These are phyloP conservation scores for Ophiostoma pallidulum DNA, from an alignment of 2,329 filamentous ascomycete genomes.

Conservation along the genomic window DNA sequence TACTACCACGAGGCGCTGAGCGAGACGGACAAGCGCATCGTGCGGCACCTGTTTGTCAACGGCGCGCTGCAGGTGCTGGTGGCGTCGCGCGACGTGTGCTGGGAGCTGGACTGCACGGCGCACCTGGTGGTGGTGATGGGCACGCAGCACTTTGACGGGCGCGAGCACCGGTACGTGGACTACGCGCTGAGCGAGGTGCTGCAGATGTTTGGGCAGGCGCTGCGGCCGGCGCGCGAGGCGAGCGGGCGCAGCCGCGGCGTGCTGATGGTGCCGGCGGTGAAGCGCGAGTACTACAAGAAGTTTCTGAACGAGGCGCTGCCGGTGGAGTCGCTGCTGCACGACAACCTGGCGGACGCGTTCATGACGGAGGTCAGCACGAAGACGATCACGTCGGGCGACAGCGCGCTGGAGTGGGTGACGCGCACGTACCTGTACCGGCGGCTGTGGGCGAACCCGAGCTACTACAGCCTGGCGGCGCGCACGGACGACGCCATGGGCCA, in stretches of 20 bases:
- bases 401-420: constrained; percentile 96
- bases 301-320: constrained; percentile 94
- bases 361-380: constrained; percentile 95
- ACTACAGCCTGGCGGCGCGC: constrained; percentile 81
- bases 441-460: constrained; percentile 89
- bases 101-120: constrained; percentile 82
- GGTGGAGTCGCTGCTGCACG: constrained; percentile 87
- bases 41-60: constrained; percentile 81
- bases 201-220: constrained; percentile 95
- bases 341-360: constrained; percentile 89
- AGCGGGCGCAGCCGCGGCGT: constrained; percentile 78
- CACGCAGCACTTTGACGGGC: constrained; percentile 93
- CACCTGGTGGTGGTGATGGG: constrained; percentile 95
- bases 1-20: constrained; percentile 96
- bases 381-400: constrained; percentile 89
- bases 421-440: constrained; percentile 98
- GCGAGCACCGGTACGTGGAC: constrained; percentile 94
- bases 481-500: constrained; percentile 90
- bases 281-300: constrained; percentile 97
- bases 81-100: constrained; percentile 77
- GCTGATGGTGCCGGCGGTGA: constrained; percentile 91
- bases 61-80: constrained; percentile 81
- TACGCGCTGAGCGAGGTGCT: constrained; percentile 89
- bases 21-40: constrained; percentile 82
- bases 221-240: constrained; percentile 68